phyloP scores from a whole-genome alignment of 2,329 filamentous ascomycete species.

The Aspergillus sp. region DNA sequence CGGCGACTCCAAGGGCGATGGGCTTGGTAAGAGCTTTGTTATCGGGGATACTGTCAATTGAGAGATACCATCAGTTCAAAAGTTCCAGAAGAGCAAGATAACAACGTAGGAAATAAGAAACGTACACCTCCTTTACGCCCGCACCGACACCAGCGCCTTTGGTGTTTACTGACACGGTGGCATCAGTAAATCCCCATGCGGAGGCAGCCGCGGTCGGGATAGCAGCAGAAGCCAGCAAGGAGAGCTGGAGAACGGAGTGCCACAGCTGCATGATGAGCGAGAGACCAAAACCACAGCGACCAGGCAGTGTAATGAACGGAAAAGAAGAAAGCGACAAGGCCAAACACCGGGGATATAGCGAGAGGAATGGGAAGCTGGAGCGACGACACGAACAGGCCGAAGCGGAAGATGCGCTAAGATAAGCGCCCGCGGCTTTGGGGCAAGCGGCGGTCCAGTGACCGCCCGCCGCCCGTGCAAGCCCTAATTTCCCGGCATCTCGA shows the following conservation, averaged over 20 bases:
- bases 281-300: background rate
- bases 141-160: constrained; percentile 60
- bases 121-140: constrained; percentile 59
- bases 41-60: constrained; percentile 56
- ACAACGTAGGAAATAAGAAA: background rate
- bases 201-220: constrained; percentile 49
- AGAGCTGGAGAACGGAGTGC: constrained; percentile 37
- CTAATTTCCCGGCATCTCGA: constrained; percentile 38
- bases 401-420: constrained; percentile 23
- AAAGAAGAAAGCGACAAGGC: constrained; percentile 14
- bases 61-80: background rate
- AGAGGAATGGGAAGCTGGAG: constrained; percentile 13
- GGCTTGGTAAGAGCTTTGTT: constrained; percentile 63
- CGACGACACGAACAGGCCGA: background rate
- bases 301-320: constrained; percentile 1
- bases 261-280: constrained; percentile 40
- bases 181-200: constrained; percentile 66
- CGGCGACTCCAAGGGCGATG: constrained; percentile 65
- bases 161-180: constrained; percentile 59
- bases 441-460: constrained; percentile 33
- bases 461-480: constrained; percentile 33
- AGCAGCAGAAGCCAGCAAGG: constrained; percentile 39
- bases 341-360: constrained; percentile 28
- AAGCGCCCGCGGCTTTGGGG: constrained; percentile 29
- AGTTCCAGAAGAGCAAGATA: background rate